Base-by-base conservation (phyloP, 345 rosid genomes). In the Kernera saxatilis region DNA sequence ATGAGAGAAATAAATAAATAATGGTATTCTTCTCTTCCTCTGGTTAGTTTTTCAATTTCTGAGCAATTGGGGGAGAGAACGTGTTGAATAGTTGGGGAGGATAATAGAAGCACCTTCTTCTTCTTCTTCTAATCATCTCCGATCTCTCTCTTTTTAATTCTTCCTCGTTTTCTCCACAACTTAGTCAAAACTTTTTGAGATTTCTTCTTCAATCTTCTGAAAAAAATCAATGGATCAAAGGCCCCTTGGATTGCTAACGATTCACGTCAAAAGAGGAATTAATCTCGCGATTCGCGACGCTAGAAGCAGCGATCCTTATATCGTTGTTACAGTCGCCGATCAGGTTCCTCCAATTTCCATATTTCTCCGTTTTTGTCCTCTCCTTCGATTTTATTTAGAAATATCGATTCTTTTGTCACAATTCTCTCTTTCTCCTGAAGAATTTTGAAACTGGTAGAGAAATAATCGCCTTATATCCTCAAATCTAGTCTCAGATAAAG, bases 261-360 rank as follows among this genome's bases (percentile, higher is more conserved):
- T 86, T 39, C 82, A 74, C 67, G 77, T 86, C 46, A 63, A 45
- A 50, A 62, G 43, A 74, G 90, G 88, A 36, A 77, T 56, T 55
- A 78, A 82, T 73, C 86, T 86, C 52, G 82, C 81, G 5, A 63
- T 80, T 32, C 75, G 86, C 8, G 88, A 86, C 53, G 39, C 78
- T 29, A 8, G 59, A n/a, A 80, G 59, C 81, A 84, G 90, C 76
- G 86, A 86, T 70, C 88, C 90, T 67, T 84, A 86, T 39, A 80
- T 82, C 39, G 81, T 79, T 64, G 0, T 86, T 72, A 70, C 82
- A 77, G 69, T 71, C 65, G 85, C 70, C 21, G 44, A 70, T 21
- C 88, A 86, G 88, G 88, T 71, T 65, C 37, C 57, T 56, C 65
- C 13, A 21, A 46, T 48, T 41, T 6, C 19, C 46, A 36, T 11